phyloP scores from a whole-genome alignment of 257 asterid species.

The Striga asiatica region DNA sequence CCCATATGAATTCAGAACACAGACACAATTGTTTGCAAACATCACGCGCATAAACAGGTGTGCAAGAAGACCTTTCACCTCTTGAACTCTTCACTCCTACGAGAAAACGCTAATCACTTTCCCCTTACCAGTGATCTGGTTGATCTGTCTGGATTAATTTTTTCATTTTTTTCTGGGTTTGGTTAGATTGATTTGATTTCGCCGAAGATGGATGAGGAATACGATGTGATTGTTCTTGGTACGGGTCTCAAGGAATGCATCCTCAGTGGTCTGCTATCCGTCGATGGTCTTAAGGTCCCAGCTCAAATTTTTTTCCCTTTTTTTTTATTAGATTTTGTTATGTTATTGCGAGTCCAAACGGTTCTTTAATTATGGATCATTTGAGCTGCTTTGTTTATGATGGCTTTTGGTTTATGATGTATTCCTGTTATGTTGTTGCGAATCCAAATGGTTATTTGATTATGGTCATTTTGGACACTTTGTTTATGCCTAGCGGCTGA shows the following conservation, averaged over 20 bases:
- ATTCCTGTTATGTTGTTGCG: background rate
- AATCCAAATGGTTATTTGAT: conserved; percentile 1
- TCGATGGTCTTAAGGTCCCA: conserved; percentile 34
- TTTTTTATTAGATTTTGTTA: background rate
- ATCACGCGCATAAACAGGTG: too few relatives aligned
- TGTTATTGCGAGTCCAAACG: background rate
- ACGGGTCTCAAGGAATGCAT: conserved; percentile 42
- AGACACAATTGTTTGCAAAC: too few relatives aligned
- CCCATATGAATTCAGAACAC: too few relatives aligned
- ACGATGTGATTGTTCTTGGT: conserved; percentile 39
- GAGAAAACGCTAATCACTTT: too few relatives aligned
- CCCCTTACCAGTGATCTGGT: too few relatives aligned
- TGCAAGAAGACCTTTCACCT: too few relatives aligned
- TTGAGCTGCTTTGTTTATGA: background rate
- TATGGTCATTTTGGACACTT: background rate
- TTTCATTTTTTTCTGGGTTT: too few relatives aligned
- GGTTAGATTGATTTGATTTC: too few relatives aligned
- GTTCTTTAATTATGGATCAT: background rate
- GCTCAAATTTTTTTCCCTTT: too few relatives aligned
- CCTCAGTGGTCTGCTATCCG: conserved; percentile 40
- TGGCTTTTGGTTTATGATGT: too few relatives aligned
- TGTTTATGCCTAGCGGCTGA: background rate
- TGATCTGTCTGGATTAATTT: too few relatives aligned
- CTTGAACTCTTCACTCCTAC: too few relatives aligned
- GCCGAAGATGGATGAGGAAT: conserved; percentile 43